A percentile compares a stretch with the other conserved stretches of the same genome.
Conservation (phyloP, 1,139 yeast species). For the Protomyces inundatus region DNA sequence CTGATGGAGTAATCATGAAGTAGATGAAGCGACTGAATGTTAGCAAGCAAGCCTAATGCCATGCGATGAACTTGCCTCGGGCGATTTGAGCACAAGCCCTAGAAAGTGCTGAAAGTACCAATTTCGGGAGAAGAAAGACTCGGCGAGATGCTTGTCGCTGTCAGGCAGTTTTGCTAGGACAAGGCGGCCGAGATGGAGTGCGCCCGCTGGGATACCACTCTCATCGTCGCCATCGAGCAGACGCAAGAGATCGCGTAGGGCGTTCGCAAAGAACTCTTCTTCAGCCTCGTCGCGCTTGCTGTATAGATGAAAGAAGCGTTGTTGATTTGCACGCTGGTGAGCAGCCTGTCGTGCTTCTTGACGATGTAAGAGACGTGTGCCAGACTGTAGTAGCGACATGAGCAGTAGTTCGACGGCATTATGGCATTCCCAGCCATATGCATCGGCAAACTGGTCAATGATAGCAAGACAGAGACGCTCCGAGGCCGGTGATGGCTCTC, state of each 20-base stretch:
- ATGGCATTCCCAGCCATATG: conserved; percentile 16
- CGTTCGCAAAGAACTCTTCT: conserved; percentile 17
- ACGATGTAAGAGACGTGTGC: conserved; percentile 5
- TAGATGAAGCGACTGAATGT: neutral
- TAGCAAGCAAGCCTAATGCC: neutral
- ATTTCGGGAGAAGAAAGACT: conserved; percentile 6
- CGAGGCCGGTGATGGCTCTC: neutral
- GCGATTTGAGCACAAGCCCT: neutral
- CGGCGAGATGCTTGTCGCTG: neutral
- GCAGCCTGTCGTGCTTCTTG: neutral
- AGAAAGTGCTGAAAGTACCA: conserved; percentile 19
- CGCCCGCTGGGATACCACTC: conserved; percentile 12
- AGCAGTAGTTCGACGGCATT: conserved; percentile 8
- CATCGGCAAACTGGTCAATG: conserved; percentile 5
- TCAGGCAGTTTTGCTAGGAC: neutral
- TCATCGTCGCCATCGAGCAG: conserved; percentile 3
- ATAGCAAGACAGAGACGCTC: conserved; percentile 9
- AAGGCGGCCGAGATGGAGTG: neutral
- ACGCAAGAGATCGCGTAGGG: conserved; percentile 3
- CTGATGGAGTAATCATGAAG: conserved; percentile 9
- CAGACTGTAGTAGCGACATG: conserved; percentile 13
- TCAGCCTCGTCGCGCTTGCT: conserved; percentile 9
- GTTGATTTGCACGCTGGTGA: neutral
- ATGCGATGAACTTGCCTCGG: conserved; percentile 7
- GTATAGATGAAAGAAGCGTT: conserved; percentile 4